Base-by-base conservation (phyloP, 2,329 filamentous ascomycete species). In the Stagonosporopsis cucurbitacearum region DNA sequence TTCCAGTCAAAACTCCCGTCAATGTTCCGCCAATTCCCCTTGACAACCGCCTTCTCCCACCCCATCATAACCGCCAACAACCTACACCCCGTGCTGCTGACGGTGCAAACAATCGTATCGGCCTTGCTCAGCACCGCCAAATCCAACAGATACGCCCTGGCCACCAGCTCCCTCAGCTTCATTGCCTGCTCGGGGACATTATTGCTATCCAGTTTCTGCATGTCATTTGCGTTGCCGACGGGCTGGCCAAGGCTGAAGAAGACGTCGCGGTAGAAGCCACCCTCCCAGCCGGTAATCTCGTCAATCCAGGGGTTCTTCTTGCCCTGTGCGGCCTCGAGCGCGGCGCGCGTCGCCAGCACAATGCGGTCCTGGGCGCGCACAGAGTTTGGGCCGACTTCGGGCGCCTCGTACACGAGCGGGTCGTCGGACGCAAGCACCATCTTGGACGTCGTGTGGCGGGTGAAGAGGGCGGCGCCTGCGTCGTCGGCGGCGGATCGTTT, bases 31-130 rank as follows among this genome's bases (percentile, higher is more conserved):
- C 91, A 96, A 40, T 81, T 80, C 1, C 80, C 82, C 17, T 81
- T 74, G 30, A 79, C 79, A 44, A 74, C 60, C 39, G 68, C 72
- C 23, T 62, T 62, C 33, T 93, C 88, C 90, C 90, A 93, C 0
- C 92, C 92, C 86, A 95, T 86, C 88, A 96, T 92, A 36, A 96
- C 90, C 2, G 85, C 92, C 59, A 96, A 72, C 49, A 96, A 68
- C 20, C 90, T 83, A 72, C 92, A 96, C 4, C 73, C 79, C 15
- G 77, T 73, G 59, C 87, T 85, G 64, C 88, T 91, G 22, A 93
- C 88, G 2, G 87, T 89, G 68, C 92, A 96, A 1, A 96, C 83
- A 7, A 95, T 81, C 12, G 80, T 82, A 71, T 95, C 91, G 51
- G 85, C 84, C 25, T 83, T 80, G 0, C 87, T 85, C 40, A 96